phyloP scores from a whole-genome alignment of 768 basidiomycete species.

The Mrakia hoshinonis region DNA sequence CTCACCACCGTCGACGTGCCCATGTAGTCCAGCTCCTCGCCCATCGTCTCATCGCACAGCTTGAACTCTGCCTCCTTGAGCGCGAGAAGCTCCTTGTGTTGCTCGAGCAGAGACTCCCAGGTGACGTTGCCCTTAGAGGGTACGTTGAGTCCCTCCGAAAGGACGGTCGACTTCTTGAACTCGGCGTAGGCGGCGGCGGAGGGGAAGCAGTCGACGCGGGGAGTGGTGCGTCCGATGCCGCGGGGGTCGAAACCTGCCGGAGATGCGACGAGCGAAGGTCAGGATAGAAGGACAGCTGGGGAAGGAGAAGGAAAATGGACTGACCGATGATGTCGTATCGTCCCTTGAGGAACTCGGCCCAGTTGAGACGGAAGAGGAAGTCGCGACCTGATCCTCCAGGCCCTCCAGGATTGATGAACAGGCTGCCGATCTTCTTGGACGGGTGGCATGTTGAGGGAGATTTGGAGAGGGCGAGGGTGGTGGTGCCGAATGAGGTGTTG shows the following conservation, averaged over 20 bases:
- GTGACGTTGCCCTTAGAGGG: conserved; percentile 14
- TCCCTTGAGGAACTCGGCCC: conserved; percentile 22
- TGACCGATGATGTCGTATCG: conserved; percentile 30
- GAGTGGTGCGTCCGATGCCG: conserved; percentile 29
- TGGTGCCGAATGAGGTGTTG: conserved; percentile 20
- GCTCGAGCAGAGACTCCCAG: conserved; percentile 9
- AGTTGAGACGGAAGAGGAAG: conserved; percentile 9
- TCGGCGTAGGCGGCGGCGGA: background rate
- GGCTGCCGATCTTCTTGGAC: conserved; percentile 15
- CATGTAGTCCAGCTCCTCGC: conserved; percentile 29
- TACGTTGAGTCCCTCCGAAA: conserved; percentile 22
- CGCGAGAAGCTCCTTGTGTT: conserved; percentile 26
- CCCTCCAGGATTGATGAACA: conserved; percentile 27
- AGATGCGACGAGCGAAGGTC: background rate
- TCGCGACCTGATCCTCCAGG: conserved; percentile 23
- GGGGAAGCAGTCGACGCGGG: conserved; percentile 28
- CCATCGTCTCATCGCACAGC: conserved; percentile 21
- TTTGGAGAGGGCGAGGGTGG: conserved; percentile 23
- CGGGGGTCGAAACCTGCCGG: conserved; percentile 28
- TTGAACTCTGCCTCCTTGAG: conserved; percentile 24
- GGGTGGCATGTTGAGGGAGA: background rate
- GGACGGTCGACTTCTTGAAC: conserved; percentile 26
- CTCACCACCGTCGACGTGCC: conserved; percentile 31
- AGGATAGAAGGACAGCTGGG: background rate
- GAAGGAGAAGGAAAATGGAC: background rate